Conservation (phyloP, 2,329 filamentous ascomycete genomes). For the Dactylellina drechsleri region DNA sequence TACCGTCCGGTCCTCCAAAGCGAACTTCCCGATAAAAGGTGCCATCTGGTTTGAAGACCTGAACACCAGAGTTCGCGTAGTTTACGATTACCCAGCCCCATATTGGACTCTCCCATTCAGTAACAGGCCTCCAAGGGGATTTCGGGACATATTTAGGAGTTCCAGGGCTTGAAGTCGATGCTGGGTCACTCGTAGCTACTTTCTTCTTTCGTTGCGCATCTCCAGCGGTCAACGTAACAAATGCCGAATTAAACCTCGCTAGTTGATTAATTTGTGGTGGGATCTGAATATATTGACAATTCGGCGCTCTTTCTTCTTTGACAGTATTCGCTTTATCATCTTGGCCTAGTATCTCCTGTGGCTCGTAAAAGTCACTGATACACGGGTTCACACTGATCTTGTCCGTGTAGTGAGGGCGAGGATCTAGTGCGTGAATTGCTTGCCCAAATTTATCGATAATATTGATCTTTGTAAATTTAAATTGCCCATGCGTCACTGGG, state of each 20-base stretch:
- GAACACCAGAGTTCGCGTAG: conserved; percentile 62
- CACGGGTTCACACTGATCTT: conserved; percentile 58
- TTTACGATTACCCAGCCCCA: conserved; percentile 64
- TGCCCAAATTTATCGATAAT: conserved; percentile 67
- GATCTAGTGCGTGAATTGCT: conserved; percentile 60
- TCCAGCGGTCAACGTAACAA: no score
- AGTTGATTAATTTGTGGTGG: conserved; percentile 63
- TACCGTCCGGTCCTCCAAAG: conserved; percentile 59
- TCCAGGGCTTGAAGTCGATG: background rate
- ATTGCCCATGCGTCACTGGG: conserved; percentile 65
- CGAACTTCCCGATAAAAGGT: conserved; percentile 64
- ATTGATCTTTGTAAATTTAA: conserved; percentile 64
- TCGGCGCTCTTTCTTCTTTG: no score
- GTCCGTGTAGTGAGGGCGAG: background rate
- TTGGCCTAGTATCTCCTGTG: conserved; percentile 51
- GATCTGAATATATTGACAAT: conserved; percentile 62
- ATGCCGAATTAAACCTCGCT: conserved; percentile 61
- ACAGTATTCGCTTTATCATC: conserved; percentile 31
- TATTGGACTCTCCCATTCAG: conserved; percentile 63
- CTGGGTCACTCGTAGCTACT: background rate
- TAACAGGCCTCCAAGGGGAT: conserved; percentile 54
- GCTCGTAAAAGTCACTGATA: conserved; percentile 61
- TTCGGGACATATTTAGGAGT: no score
- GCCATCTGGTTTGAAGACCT: conserved; percentile 63
- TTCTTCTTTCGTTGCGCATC: background rate